Evolutionary conservation across 176 grass and related monocot species (phyloP).

Genomic region (Triticum timopheevii): DNA sequence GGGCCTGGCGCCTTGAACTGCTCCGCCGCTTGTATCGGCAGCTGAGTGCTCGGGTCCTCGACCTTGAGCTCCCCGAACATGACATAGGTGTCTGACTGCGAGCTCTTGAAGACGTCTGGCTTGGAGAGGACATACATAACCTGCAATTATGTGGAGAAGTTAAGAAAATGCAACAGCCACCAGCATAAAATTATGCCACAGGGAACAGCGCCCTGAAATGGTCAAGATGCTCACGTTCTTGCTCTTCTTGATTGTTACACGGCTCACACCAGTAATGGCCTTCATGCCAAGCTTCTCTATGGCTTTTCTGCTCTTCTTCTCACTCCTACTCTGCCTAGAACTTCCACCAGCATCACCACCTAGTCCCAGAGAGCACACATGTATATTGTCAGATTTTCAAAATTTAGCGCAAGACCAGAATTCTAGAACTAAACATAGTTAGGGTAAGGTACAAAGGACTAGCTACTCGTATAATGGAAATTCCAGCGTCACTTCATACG

Average conservation of each 20-base stretch:
- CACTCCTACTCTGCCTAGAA: constrained; percentile 37
- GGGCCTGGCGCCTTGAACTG: constrained; percentile 11
- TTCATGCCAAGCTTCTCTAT: constrained; percentile 42
- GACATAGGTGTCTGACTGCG: constrained; percentile 10
- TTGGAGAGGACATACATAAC: constrained; percentile 21
- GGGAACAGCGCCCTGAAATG: neutral
- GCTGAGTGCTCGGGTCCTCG: constrained; percentile 16
- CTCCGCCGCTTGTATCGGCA: constrained; percentile 9
- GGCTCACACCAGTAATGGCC: constrained; percentile 31
- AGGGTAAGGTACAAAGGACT: neutral
- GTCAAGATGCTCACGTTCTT: constrained; percentile 27
- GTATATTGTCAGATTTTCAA: neutral
- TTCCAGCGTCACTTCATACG: neutral
- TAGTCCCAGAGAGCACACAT: neutral
- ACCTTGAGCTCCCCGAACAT: constrained; percentile 24
- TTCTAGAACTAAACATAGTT: neutral
- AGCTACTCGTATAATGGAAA: neutral
- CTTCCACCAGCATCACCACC: constrained; percentile 28
- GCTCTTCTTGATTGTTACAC: constrained; percentile 42
- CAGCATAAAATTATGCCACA: neutral
- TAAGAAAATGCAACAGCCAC: neutral
- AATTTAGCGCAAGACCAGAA: neutral
- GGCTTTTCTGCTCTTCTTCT: constrained; percentile 39
- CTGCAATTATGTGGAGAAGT: neutral
- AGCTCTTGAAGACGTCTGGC: constrained; percentile 33